These are phyloP conservation scores for Vitis vinifera DNA, from an alignment of 164 flowering plant genomes.

Conservation along the genomic window ASM3070453v1 NC_081811.1:901501-902000, in stretches of 20 bases:
- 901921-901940: slow-evolving; percentile 14
- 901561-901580: too few relatives aligned
- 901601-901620: not conserved
- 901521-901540: slow-evolving; percentile 81
- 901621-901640: not conserved
- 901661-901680: not conserved
- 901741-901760: not conserved
- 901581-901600: too few relatives aligned
- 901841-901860: slow-evolving; percentile 13
- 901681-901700: not conserved
- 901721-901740: slow-evolving; percentile 6
- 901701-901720: not conserved
- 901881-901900: not conserved
- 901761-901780: slow-evolving; percentile 11
- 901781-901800: slow-evolving; percentile 11
- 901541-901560: not conserved
- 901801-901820: slow-evolving; percentile 12
- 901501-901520: slow-evolving; percentile 86
- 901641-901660: too few relatives aligned
- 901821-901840: not conserved
- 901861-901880: slow-evolving; percentile 7
- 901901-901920: not conserved
- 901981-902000: slow-evolving; percentile 2
- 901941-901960: slow-evolving; percentile 6
- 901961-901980: not conserved